These are phyloP conservation scores for Zygosaccharomyces sapae DNA, from an alignment of 1,139 yeast species.

Conservation along the genomic window DNA sequence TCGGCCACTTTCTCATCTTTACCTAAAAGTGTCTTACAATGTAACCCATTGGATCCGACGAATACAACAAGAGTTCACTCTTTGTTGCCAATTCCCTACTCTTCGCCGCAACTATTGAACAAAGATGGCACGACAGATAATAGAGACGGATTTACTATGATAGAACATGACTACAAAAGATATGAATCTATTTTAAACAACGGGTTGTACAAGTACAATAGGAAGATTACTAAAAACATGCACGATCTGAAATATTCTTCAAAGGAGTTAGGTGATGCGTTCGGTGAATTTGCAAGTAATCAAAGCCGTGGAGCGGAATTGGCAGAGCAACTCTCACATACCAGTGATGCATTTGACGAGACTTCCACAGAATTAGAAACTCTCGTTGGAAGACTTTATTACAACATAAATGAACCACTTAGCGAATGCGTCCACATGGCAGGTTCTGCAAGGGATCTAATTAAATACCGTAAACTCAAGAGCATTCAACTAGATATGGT, in stretches of 20 bases:
- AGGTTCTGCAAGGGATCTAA: slow-evolving; percentile 58
- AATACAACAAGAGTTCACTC: slow-evolving; percentile 55
- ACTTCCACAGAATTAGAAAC: slow-evolving; percentile 63
- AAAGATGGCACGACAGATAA: slow-evolving; percentile 28
- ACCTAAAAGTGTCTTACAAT: slow-evolving; percentile 52
- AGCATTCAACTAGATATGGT: slow-evolving; percentile 58
- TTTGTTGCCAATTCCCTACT: slow-evolving; percentile 61
- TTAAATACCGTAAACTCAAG: slow-evolving; percentile 67
- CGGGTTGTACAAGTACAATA: slow-evolving; percentile 63
- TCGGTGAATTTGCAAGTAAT: slow-evolving; percentile 52
- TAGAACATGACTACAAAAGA: slow-evolving; percentile 45
- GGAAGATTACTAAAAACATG: slow-evolving; percentile 57
- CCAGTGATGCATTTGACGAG: slow-evolving; percentile 79
- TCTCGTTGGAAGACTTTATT: slow-evolving; percentile 61
- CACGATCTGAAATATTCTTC: slow-evolving; percentile 51
- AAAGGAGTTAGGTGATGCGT: slow-evolving; percentile 41
- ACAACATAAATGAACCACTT: slow-evolving; percentile 76
- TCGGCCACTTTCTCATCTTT: slow-evolving; percentile 55
- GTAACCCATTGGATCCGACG: slow-evolving; percentile 50
- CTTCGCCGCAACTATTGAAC: slow-evolving; percentile 36
- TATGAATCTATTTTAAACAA: slow-evolving; percentile 53
- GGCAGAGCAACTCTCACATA: slow-evolving; percentile 54
- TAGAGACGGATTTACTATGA: slow-evolving; percentile 38
- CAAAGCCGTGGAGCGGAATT: slow-evolving; percentile 45
- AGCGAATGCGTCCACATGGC: slow-evolving; percentile 80